Base-by-base conservation (phyloP, 495 filamentous ascomycete species). In the Parathielavia hyrcaniae region DNA sequence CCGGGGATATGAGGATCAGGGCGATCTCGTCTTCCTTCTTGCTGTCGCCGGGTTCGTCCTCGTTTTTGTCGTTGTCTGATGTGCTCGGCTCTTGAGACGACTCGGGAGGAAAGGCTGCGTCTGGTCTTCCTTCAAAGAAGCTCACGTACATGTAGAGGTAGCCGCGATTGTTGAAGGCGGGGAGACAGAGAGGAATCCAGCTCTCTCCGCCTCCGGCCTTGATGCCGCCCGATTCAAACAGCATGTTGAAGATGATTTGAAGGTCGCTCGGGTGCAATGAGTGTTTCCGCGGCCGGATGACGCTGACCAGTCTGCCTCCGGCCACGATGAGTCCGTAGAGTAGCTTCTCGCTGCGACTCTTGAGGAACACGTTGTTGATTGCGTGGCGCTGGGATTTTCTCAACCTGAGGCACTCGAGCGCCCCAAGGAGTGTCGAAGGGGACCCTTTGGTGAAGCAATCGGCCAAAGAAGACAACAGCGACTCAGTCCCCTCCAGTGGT, bases 71-170 rank as follows among this genome's bases (percentile, higher is more conserved):
- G 43, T 32, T 22, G 5, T 49, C 16, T 38, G 32, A 32, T 30
- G 48, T 12, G 5, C 49, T 13, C 40, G 23, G 51, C 38, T 55
- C 10, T 36, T 51, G 50, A 9, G 22, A 17, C 12, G 55, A 17
- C 32, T 69, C 68, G 36, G 77, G 63, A 2, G 57, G 5, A 53
- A 40, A 39, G 13, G 23, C 26, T 44, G 78, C 73, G 22, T 72
- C 70, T n/a, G 70, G 69, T 13, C 44, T 50, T 14, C 54, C 48
- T 61, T 80, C 78, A 53, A 97, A 79, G 67, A 97, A 99, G 73
- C 88, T 93, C 69, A 97, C 92, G 68, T 97, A 99, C 89, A 97
- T 97, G 75, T 97, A 96, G 2, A 99, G 80, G 69, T 93, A 97
- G n/a, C 95, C 95, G 48, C 84, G 87, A 66, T 88, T 95, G 75